These are phyloP conservation scores for Mycena rebaudengoi DNA, from an alignment of 768 basidiomycete genomes.

Conservation along the genomic window DNA sequence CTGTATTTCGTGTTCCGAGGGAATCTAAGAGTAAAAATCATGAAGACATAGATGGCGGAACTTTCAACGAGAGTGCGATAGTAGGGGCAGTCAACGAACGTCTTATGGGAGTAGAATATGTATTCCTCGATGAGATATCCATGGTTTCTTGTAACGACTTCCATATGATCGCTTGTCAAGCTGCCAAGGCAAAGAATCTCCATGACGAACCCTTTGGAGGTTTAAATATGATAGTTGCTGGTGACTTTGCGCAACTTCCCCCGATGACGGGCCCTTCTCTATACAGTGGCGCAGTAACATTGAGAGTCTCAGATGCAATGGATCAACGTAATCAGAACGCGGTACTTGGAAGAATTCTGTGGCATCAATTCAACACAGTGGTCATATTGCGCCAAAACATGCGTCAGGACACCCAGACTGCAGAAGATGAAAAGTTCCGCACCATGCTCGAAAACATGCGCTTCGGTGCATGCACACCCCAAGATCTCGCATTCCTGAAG, in stretches of 20 bases:
- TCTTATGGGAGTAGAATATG: slow-evolving; percentile 41
- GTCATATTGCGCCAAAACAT: slow-evolving; percentile 47
- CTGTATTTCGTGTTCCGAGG: slow-evolving; percentile 16
- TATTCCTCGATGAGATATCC: slow-evolving; percentile 53
- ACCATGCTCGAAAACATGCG: slow-evolving; percentile 39
- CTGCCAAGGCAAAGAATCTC: slow-evolving; percentile 33
- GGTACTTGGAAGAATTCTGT: slow-evolving; percentile 32
- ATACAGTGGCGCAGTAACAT: slow-evolving; percentile 21
- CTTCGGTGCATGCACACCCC: slow-evolving; percentile 41
- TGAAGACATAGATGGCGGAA: neutral
- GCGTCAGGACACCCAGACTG: slow-evolving; percentile 35
- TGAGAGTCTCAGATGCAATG: neutral
- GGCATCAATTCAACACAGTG: slow-evolving; percentile 43
- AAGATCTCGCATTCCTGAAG: slow-evolving; percentile 41
- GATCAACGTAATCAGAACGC: slow-evolving; percentile 28
- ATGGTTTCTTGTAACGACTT: slow-evolving; percentile 46
- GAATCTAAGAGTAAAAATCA: slow-evolving; percentile 18
- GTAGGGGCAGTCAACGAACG: slow-evolving; percentile 4
- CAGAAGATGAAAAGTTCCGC: slow-evolving; percentile 37
- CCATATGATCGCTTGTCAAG: too few species aligned
- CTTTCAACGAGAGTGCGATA: neutral
- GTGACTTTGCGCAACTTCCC: slow-evolving; percentile 53
- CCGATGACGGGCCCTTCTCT: slow-evolving; percentile 27
- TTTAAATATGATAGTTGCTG: slow-evolving; percentile 47
- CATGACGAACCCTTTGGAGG: slow-evolving; percentile 42